Base-by-base conservation (phyloP, 176 grass and related monocot species). In the Oryza glumipatula region DNA sequence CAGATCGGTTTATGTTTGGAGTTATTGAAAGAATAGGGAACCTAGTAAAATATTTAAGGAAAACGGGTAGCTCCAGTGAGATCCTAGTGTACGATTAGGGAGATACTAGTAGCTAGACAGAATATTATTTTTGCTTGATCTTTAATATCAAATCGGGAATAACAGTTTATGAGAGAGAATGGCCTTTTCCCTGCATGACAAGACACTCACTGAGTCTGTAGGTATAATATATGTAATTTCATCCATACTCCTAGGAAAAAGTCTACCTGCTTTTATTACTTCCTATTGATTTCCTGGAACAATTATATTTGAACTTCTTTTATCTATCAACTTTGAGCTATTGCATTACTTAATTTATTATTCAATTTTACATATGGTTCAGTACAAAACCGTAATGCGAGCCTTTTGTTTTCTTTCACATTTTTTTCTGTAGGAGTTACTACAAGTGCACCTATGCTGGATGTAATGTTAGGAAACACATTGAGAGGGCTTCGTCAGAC, bases 401-500 rank as follows among this genome's bases (percentile, higher is more conserved):
- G 4, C 17, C 54, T 66, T 80, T 23, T 7, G 5, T 11, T 82
- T 43, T 32, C 6, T 75, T 69, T 68, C 72, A 76, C 30, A n/a
- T 75, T 15, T 45, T 45, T 69, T 65, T 46, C 39, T 92, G 72
- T 80, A 97, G 94, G 91, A 97, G 94, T 80, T 97, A 97, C 83
- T 97, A 94, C 76, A 97, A 97, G 75, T 97, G 94, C 78, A 97
- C 94, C 28, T 94, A 83, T 82, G 82, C 80, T 79, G 91, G 82
- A 45, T 97, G 94, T 71, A 97, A 88, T 82, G 94, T 97, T 65
- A 89, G 94, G 85, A 97, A 97, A 80, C 94, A 97, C 82, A 97
- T 97, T 21, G 94, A 97, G 73, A 88, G 94, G 49, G 91, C 94
- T 54, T 94, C 94, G 1, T 88, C 89, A 28, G 94, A 97, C 48